phyloP scores from a whole-genome alignment of 2,329 filamentous ascomycete species.

The Trichoderma hamatum region DNA sequence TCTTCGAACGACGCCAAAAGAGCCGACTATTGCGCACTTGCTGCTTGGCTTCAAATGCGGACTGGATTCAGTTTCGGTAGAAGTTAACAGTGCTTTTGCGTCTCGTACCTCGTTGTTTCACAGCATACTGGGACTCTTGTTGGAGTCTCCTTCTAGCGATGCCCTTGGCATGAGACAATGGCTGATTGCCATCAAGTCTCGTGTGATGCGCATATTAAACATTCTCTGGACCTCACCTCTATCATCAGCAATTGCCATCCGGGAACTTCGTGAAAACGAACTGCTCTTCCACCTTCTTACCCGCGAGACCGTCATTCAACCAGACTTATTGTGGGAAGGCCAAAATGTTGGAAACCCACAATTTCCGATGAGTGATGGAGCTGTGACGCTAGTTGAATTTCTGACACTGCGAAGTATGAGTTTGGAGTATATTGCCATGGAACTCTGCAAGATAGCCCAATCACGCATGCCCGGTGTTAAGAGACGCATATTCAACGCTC shows the following conservation, averaged over 20 bases:
- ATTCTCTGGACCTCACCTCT: conserved; percentile 83
- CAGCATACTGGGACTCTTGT: conserved; percentile 70
- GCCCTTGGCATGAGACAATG: conserved; percentile 65
- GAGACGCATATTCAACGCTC: conserved; percentile 66
- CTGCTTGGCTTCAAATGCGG: conserved; percentile 85
- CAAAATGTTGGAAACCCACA: conserved; percentile 60
- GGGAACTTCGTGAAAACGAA: conserved; percentile 77
- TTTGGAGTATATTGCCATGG: conserved; percentile 82
- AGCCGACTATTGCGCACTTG: conserved; percentile 86
- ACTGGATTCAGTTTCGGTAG: conserved; percentile 68
- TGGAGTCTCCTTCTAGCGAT: conserved; percentile 68
- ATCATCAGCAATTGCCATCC: conserved; percentile 73
- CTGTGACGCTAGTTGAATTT: conserved; percentile 74
- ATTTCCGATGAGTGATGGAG: conserved; percentile 71
- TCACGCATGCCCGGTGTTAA: conserved; percentile 71
- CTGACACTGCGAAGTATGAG: conserved; percentile 75
- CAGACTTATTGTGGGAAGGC: conserved; percentile 74
- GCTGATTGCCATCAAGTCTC: conserved; percentile 69
- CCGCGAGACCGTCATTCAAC: conserved; percentile 70
- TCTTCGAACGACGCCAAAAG: conserved; percentile 71
- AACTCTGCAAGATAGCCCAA: conserved; percentile 77
- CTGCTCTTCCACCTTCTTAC: conserved; percentile 78
- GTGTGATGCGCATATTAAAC: conserved; percentile 72
- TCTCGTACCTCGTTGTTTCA: conserved; percentile 80
- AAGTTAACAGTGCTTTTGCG: conserved; percentile 70